These are phyloP conservation scores for Colletotrichum plurivorum DNA, from an alignment of 2,329 filamentous ascomycete genomes.

Conservation along the genomic window DNA sequence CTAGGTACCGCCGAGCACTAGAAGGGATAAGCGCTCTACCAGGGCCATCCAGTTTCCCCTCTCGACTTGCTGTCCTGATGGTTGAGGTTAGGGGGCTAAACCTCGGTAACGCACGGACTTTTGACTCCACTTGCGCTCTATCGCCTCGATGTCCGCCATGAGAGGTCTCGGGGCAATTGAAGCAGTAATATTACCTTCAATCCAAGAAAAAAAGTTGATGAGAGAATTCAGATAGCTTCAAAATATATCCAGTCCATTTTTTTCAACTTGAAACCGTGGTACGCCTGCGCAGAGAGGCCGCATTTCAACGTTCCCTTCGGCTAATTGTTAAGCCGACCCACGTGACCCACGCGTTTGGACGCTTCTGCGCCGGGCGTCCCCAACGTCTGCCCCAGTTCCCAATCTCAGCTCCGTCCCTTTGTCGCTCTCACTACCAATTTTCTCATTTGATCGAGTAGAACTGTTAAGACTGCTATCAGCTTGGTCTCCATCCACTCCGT, in stretches of 20 bases:
- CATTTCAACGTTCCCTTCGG: slow-evolving; percentile 15
- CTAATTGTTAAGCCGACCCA: slow-evolving; percentile 33
- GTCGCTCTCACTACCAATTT: slow-evolving; percentile 60
- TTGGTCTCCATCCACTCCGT: slow-evolving; percentile 24
- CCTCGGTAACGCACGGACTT: slow-evolving; percentile 17
- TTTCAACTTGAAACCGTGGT: background rate
- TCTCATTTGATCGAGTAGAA: slow-evolving; percentile 50
- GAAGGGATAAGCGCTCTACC: slow-evolving; percentile 4
- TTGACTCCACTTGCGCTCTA: slow-evolving; percentile 7
- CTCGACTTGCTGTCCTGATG: background rate
- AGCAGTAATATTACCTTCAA: background rate
- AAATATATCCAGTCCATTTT: background rate
- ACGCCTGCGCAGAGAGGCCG: background rate
- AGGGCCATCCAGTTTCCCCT: slow-evolving; percentile 17
- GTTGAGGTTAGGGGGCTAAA: slow-evolving; percentile 28
- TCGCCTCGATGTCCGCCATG: background rate
- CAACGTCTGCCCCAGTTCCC: slow-evolving; percentile 37
- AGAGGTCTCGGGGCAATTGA: background rate
- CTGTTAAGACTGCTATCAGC: slow-evolving; percentile 54
- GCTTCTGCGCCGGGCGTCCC: slow-evolving; percentile 2
- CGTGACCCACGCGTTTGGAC: slow-evolving; percentile 9
- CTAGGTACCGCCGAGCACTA: background rate
- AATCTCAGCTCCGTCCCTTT: slow-evolving; percentile 35
- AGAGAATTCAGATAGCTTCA: background rate
- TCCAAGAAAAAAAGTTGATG: background rate